Percentiles rank a stretch among this genome's conserved stretches.
Evolutionary conservation across 305 asterid genomes (phyloP).

Genomic region (Stenogyne calaminthoides): DNA sequence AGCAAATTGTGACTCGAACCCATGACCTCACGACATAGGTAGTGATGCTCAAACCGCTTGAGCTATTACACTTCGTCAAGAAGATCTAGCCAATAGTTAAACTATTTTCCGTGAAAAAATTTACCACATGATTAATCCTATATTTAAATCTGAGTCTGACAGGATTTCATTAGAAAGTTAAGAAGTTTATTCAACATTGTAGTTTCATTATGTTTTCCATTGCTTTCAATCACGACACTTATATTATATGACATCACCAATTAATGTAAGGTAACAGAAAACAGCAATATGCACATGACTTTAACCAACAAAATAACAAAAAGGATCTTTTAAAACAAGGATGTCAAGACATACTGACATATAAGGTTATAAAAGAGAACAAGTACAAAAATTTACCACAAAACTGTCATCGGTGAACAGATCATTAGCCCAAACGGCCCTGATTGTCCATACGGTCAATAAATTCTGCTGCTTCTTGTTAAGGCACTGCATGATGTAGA

Average conservation of each 20-base stretch:
- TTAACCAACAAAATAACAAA: background rate
- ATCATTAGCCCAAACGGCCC: constrained; percentile 88
- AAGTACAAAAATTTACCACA: constrained; percentile 57
- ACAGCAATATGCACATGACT: background rate
- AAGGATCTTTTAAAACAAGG: background rate
- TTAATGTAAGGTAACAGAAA: constrained; percentile 3
- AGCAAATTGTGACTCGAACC: too few species aligned
- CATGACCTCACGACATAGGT: too few species aligned
- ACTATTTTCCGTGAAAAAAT: background rate
- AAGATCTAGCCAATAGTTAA: background rate
- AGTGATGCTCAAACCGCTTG: too few species aligned
- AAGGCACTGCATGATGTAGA: constrained; percentile 52
- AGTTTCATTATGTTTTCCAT: background rate
- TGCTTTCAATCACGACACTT: background rate
- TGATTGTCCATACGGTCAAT: constrained; percentile 62
- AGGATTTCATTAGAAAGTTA: background rate
- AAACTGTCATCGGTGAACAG: constrained; percentile 94
- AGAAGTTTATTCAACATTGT: background rate
- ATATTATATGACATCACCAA: background rate
- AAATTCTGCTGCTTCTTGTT: constrained; percentile 63
- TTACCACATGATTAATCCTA: background rate
- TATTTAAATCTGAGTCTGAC: background rate
- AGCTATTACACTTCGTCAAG: too few species aligned
- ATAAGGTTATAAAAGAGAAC: background rate
- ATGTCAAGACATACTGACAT: background rate